Percentiles rank a stretch among this genome's conserved stretches.
These are phyloP conservation scores for Fusarium stilboides DNA, from an alignment of 2,329 filamentous ascomycete species.

Conservation along the genomic window DNA sequence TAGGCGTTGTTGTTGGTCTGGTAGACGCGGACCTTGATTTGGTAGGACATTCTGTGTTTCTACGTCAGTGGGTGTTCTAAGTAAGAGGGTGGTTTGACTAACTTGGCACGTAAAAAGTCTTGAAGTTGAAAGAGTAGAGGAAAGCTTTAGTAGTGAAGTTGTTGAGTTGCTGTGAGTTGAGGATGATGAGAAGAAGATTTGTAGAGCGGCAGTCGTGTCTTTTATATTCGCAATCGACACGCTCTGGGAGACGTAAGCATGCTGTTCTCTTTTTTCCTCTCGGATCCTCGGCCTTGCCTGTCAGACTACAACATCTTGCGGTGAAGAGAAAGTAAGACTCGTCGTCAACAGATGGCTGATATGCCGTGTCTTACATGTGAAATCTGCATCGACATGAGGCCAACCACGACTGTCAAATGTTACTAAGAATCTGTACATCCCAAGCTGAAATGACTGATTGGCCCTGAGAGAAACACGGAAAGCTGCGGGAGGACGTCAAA, in stretches of 20 bases:
- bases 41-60: constrained; percentile 37
- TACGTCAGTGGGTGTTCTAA: background rate
- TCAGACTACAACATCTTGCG: background rate
- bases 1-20: constrained; percentile 43
- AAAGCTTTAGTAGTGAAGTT: background rate
- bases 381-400: background rate
- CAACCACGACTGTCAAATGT: background rate
- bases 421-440: background rate
- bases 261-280: fast-evolving
- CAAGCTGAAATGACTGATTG: background rate
- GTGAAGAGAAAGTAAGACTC: background rate
- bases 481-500: background rate
- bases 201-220: fast-evolving
- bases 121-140: background rate
- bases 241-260: fast-evolving
- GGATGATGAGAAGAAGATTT: background rate
- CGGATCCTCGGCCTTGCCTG: background rate
- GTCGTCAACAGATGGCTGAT: background rate
- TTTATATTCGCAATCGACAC: background rate
- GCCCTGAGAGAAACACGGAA: background rate
- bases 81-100: fast-evolving
- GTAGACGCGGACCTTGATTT: constrained; percentile 43
- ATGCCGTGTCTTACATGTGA: background rate
- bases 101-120: constrained; percentile 1
- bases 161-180: background rate